phyloP scores from a whole-genome alignment of 176 grass and related monocot species.

The Tillandsia fasciculata region DNA sequence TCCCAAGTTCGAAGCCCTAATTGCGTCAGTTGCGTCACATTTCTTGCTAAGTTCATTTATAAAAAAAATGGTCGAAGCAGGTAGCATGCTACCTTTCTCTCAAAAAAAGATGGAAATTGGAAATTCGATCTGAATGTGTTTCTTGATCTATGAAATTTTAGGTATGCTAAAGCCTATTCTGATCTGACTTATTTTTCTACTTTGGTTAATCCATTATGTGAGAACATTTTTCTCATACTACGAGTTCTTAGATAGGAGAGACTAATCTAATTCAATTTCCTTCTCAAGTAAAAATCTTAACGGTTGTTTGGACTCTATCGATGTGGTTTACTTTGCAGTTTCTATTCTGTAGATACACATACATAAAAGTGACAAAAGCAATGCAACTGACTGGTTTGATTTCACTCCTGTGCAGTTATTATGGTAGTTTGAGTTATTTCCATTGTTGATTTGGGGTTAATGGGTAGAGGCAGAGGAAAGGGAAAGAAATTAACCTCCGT shows the following conservation, averaged over 20 bases:
- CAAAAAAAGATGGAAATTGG: not conserved
- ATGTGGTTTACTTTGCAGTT: not conserved
- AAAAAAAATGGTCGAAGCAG: too few relatives aligned
- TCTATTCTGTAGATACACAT: not conserved
- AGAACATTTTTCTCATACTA: not conserved
- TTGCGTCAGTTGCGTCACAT: too few relatives aligned
- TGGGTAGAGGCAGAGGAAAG: constrained; percentile 74
- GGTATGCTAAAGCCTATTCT: not conserved
- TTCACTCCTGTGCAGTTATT: not conserved
- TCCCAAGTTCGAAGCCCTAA: too few relatives aligned
- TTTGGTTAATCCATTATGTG: not conserved
- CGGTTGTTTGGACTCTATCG: not conserved
- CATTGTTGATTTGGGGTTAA: constrained; percentile 8
- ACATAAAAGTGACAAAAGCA: not conserved
- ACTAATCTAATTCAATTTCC: not conserved
- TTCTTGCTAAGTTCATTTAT: too few relatives aligned
- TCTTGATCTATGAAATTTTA: not conserved
- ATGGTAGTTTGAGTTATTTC: constrained; percentile 5
- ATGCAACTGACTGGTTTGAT: not conserved
- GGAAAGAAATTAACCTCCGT: constrained; percentile 39
- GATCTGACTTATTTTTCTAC: not conserved
- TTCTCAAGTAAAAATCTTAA: not conserved
- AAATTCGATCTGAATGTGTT: not conserved
- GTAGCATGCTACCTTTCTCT: too few relatives aligned
- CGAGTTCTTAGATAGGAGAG: not conserved